Evolutionary conservation across 1,139 yeast species (phyloP).

Genomic region (Magnusiomyces starmeri): DNA sequence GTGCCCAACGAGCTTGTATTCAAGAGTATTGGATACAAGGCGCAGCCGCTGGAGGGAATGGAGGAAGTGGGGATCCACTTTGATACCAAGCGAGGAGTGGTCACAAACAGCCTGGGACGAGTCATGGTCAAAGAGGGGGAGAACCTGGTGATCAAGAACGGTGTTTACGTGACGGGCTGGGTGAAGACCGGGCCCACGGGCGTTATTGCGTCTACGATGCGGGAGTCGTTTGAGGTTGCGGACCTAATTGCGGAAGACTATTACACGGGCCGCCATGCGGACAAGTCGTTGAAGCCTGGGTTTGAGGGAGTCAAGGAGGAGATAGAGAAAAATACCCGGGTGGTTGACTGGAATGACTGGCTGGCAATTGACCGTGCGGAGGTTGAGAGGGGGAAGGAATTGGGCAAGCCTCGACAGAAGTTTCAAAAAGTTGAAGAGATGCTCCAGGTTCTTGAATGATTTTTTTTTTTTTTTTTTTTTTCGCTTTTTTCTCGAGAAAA

Average conservation of each 20-base stretch:
- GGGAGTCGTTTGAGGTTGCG: slow-evolving; percentile 73
- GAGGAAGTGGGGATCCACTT: slow-evolving; percentile 47
- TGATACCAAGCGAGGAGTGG: slow-evolving; percentile 43
- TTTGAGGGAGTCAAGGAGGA: slow-evolving; percentile 33
- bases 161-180: slow-evolving; percentile 84
- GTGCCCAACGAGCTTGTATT: slow-evolving; percentile 62
- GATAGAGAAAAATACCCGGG: slow-evolving; percentile 28
- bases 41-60: slow-evolving; percentile 55
- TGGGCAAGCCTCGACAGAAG: slow-evolving; percentile 55
- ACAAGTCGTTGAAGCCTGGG: slow-evolving; percentile 25
- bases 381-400: slow-evolving; percentile 38
- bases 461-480: too few relatives aligned
- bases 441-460: slow-evolving; percentile 38
- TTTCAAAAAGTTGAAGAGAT: slow-evolving; percentile 44
- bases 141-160: slow-evolving; percentile 21
- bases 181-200: slow-evolving; percentile 84
- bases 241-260: slow-evolving; percentile 35
- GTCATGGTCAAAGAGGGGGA: slow-evolving; percentile 31
- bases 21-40: slow-evolving; percentile 78
- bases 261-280: background rate
- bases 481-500: too few relatives aligned
- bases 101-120: slow-evolving; percentile 58
- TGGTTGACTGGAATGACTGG: slow-evolving; percentile 73
- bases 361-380: slow-evolving; percentile 50
- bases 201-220: slow-evolving; percentile 85